Evolutionary conservation across 2,329 filamentous ascomycete genomes (phyloP), one percentile per base, ranked within the genome.

Genomic region (Colletotrichum noveboracense): DNA sequence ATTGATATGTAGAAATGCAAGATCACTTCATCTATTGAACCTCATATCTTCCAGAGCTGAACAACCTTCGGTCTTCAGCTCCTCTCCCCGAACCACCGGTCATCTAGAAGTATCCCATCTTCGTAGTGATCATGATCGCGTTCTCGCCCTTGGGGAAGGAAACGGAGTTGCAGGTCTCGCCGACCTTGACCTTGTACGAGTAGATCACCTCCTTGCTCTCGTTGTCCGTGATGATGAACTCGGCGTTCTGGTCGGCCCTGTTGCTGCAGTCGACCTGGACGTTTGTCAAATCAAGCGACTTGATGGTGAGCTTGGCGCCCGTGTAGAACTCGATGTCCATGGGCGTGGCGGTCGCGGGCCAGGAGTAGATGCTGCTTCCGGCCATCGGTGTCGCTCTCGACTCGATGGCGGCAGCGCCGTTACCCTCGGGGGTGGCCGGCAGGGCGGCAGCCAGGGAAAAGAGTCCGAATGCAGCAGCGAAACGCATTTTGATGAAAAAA

Each of bases 51-150:
- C n/a, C n/a, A 4, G 43, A 52, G 43, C 43, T 13, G 2, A 52
- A 21, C 12, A 13, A 21, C n/a, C 10, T 7, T 52, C 3, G 1
- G 43, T 13, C 10, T 21, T 4, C n/a, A 52, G n/a, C n/a, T 13
- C n/a, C 0, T 7, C 4, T 52, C 43, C 10, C 10, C 6, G 10
- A 5, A 21, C n/a, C 3, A 1, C n/a, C n/a, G 6, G 7, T 48
- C n/a, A 1, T 48, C 43, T 52, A 52, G 43, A 52, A 52, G 43
- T 52, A 52, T 52, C 43, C 43, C 43, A 52, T 52, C 43, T 52
- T 52, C 43, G 43, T 52, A 13, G 43, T 52, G n/a, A 52, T 52
- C 43, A 52, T 52, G 0, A 52, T 52, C 10, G 43, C n/a, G n/a
- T 52, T 52, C n/a, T 52, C 43, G 10, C 43, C 43, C 43, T 52